Percentiles rank a stretch among this genome's conserved stretches.
These are phyloP conservation scores for Prinsepia uniflora DNA, from an alignment of 306 rosid species.

Conservation along the genomic window DNA sequence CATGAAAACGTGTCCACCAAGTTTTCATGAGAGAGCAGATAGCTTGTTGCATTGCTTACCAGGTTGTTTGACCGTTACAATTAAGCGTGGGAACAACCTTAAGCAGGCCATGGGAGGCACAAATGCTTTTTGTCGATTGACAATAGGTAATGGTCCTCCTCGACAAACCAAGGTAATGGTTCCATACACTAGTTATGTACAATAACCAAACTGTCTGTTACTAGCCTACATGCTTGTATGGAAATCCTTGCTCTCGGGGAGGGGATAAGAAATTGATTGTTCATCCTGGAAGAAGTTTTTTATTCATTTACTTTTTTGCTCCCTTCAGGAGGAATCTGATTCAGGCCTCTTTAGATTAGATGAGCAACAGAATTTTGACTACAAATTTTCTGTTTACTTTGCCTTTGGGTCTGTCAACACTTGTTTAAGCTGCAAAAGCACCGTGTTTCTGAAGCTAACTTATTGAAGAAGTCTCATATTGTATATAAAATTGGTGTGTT, in stretches of 20 bases:
- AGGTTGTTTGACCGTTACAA: constrained; percentile 92
- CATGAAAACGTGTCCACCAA: constrained; percentile 96
- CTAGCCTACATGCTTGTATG: not conserved
- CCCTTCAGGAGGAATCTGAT: not conserved
- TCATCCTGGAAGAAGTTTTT: not conserved
- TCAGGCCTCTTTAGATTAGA: not conserved
- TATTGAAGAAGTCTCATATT: constrained; percentile 2
- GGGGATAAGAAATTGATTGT: not conserved
- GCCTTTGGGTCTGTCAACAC: not conserved
- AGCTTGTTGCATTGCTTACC: constrained; percentile 90
- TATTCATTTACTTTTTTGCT: not conserved
- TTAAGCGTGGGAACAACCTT: constrained; percentile 87
- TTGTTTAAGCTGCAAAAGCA: not conserved
- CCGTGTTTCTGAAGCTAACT: not conserved
- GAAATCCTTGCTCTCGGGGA: not conserved
- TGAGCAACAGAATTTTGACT: constrained; percentile 4
- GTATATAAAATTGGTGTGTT: constrained; percentile 19
- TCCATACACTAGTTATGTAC: not conserved
- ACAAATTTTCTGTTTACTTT: not conserved
- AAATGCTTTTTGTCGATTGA: constrained; percentile 85
- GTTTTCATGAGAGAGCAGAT: constrained; percentile 98
- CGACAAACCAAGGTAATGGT: constrained; percentile 88
- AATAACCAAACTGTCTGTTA: not conserved
- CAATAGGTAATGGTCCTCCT: constrained; percentile 89
- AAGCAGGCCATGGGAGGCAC: constrained; percentile 96